Conservation (phyloP, 192 early-diverging fungal genomes). For the Dissophora ornata region DNA sequence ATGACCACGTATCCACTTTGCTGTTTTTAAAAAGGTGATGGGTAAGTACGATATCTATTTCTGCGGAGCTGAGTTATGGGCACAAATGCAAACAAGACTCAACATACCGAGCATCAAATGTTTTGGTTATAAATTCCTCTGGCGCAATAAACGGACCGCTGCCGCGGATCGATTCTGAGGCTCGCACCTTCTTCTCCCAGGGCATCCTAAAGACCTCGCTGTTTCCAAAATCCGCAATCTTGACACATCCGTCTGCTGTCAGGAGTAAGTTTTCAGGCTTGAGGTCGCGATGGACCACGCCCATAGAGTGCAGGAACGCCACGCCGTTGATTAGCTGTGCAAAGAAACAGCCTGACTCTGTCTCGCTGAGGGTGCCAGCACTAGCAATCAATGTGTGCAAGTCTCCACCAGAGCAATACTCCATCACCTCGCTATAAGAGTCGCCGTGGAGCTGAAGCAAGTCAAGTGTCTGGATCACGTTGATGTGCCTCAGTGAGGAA, state of each 20-base stretch:
- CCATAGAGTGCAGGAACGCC: constrained; percentile 80
- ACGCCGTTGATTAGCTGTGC: constrained; percentile 83
- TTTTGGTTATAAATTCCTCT: constrained; percentile 71
- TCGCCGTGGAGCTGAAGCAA: constrained; percentile 76
- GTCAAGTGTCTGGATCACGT: constrained; percentile 85
- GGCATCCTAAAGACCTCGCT: constrained; percentile 82
- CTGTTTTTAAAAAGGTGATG: constrained; percentile 5
- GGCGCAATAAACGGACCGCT: constrained; percentile 91
- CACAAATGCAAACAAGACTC: not conserved
- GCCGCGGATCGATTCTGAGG: constrained; percentile 75
- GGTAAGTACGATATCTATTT: no score
- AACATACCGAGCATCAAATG: constrained; percentile 76
- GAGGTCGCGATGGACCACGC: constrained; percentile 85
- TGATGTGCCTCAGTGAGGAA: constrained; percentile 78
- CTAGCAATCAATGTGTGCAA: constrained; percentile 78
- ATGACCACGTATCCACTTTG: constrained; percentile 59
- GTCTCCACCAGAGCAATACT: constrained; percentile 87
- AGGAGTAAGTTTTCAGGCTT: constrained; percentile 90
- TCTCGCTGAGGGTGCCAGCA: constrained; percentile 59
- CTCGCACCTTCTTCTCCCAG: constrained; percentile 70
- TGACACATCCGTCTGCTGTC: constrained; percentile 70
- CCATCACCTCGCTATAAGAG: constrained; percentile 80
- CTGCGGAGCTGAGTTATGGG: no score
- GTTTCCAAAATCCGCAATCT: constrained; percentile 91
- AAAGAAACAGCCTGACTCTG: constrained; percentile 74